Conservation (phyloP, 176 grass and related monocot genomes). For the Carex kokanica region DNA sequence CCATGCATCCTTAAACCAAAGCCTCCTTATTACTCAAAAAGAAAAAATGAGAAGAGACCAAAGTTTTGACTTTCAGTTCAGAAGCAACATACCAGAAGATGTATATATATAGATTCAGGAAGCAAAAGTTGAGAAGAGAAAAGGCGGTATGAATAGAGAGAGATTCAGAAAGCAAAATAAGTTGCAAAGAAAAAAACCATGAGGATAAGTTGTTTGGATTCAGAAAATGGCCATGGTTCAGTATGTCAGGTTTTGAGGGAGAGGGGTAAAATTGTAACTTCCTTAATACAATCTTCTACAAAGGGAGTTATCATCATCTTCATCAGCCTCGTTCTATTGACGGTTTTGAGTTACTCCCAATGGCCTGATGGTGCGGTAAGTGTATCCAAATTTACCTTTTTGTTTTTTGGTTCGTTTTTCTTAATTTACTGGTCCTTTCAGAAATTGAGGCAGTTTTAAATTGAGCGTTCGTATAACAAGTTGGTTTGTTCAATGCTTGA, state of each 20-base stretch:
- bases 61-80: neutral
- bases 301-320: conserved; percentile 30
- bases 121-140: neutral
- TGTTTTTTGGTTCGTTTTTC: neutral
- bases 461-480: neutral
- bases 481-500: neutral
- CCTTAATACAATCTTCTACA: conserved; percentile 2
- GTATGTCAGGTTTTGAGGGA: neutral
- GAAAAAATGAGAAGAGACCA: neutral
- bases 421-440: neutral
- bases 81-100: neutral
- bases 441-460: neutral
- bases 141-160: neutral
- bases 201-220: conserved; percentile 16
- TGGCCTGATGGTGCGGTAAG: conserved; percentile 23
- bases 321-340: conserved; percentile 9
- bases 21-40: neutral
- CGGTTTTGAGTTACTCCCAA: conserved; percentile 2
- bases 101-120: neutral
- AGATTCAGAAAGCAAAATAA: neutral
- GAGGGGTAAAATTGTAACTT: neutral
- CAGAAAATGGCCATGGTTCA: neutral
- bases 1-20: neutral
- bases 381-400: neutral
- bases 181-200: neutral